These are phyloP conservation scores for Lepidium aucheri DNA, from an alignment of 345 rosid genomes.

Conservation along the genomic window DNA sequence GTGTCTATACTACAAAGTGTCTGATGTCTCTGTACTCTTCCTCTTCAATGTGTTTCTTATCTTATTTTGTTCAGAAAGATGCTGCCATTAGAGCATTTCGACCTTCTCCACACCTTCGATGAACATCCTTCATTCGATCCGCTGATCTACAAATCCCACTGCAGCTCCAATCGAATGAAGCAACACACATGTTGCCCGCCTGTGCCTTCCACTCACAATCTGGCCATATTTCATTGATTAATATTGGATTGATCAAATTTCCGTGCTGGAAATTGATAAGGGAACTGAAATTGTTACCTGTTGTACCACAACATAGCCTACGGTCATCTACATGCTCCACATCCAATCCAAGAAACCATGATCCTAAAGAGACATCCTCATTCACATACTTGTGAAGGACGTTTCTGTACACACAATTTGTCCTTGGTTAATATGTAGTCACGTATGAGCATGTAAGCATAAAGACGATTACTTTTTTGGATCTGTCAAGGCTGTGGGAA, in stretches of 20 bases:
- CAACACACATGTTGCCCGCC: conserved; percentile 83
- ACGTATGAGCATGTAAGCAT: neutral
- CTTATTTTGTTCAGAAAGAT: conserved; percentile 34
- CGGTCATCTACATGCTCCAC: conserved; percentile 94
- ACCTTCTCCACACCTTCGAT: conserved; percentile 86
- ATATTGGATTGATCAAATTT: neutral
- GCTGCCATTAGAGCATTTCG: conserved; percentile 65
- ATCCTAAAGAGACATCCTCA: conserved; percentile 93
- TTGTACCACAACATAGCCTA: conserved; percentile 94
- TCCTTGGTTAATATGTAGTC: conserved; percentile 12
- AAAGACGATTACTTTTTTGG: neutral
- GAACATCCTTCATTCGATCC: conserved; percentile 83
- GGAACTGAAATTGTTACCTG: conserved; percentile 43
- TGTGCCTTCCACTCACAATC: conserved; percentile 98
- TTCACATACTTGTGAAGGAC: conserved; percentile 80
- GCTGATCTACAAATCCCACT: conserved; percentile 85
- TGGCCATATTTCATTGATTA: conserved; percentile 22
- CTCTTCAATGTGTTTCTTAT: conserved; percentile 1
- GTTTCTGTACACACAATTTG: conserved; percentile 42
- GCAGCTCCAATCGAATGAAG: conserved; percentile 90
- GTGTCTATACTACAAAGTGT: conserved; percentile 19
- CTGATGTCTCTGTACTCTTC: conserved; percentile 15
- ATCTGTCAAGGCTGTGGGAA: neutral
- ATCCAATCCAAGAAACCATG: conserved; percentile 97
- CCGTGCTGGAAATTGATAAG: neutral